A percentile compares a stretch with the other conserved stretches of the same genome.
Evolutionary conservation across 495 filamentous ascomycete genomes (phyloP).

Genomic region (Lophium mytilinum): DNA sequence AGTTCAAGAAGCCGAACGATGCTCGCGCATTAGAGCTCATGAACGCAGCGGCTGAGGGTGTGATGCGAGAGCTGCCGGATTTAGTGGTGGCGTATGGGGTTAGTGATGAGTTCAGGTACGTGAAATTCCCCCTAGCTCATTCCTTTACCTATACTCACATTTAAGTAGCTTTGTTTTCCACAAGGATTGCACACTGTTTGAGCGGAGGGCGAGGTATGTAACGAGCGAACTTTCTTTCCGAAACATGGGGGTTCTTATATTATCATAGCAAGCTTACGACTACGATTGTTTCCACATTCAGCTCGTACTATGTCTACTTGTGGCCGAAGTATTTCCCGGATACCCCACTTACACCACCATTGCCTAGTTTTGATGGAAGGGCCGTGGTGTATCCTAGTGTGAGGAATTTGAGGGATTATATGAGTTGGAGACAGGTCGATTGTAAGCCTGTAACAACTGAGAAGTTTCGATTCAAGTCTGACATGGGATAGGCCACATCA

Average conservation of each 20-base stretch:
- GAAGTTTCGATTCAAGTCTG: not conserved
- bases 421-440: constrained; percentile 95
- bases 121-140: not conserved
- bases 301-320: constrained; percentile 75
- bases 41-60: constrained; percentile 79
- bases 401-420: constrained; percentile 79
- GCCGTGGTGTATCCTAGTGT: constrained; percentile 78
- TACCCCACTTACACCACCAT: constrained; percentile 55
- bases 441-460: constrained; percentile 46
- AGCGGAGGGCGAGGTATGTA: constrained; percentile 67
- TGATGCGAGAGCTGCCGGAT: constrained; percentile 79
- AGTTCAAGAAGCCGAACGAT: constrained; percentile 89
- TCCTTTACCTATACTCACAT: not conserved
- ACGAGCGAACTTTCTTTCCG: not conserved
- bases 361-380: constrained; percentile 87
- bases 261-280: constrained; percentile 69
- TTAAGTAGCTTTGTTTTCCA: constrained; percentile 73
- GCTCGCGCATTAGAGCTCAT: constrained; percentile 79
- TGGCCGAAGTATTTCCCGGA: constrained; percentile 72
- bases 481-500: constrained; percentile 70
- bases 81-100: constrained; percentile 82
- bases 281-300: constrained; percentile 86
- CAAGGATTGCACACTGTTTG: constrained; percentile 71
- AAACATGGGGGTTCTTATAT: not conserved
- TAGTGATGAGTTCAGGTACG: constrained; percentile 84